A percentile compares a stretch with the other conserved stretches of the same genome.
Conservation (phyloP, 225 moss, liverwort and hornwort species). For the Sphagnum tenellum region DNA sequence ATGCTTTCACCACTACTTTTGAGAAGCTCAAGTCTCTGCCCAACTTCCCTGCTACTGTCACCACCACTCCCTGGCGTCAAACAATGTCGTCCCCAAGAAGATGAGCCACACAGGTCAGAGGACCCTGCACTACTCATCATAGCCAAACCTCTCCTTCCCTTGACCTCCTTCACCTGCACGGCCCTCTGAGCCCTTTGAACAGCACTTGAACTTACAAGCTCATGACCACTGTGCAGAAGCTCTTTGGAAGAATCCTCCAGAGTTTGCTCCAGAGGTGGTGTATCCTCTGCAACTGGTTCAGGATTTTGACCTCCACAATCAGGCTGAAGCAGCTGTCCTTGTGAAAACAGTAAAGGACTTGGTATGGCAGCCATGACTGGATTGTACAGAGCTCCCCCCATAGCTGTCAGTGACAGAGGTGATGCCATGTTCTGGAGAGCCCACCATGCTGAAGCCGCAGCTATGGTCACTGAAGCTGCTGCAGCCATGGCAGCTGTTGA, state of each 20-base stretch:
- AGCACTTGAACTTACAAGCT: constrained; percentile 30
- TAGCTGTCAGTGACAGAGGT: constrained; percentile 41
- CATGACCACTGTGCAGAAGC: constrained; percentile 14
- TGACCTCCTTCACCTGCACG: constrained; percentile 45
- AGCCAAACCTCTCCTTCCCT: constrained; percentile 35
- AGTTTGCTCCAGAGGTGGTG: too few species aligned
- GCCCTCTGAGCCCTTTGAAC: constrained; percentile 49
- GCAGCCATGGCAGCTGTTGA: constrained; percentile 5
- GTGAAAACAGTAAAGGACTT: constrained; percentile 33
- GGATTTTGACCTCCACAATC: not conserved
- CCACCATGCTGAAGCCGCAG: constrained; percentile 67
- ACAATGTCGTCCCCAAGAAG: constrained; percentile 20
- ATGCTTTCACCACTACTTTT: too few species aligned
- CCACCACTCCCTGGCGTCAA: not conserved
- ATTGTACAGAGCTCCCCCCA: constrained; percentile 35
- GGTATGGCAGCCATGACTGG: constrained; percentile 16
- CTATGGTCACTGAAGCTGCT: constrained; percentile 53
- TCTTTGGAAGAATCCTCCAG: constrained; percentile 10
- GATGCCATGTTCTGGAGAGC: constrained; percentile 51
- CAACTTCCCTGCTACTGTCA: too few species aligned
- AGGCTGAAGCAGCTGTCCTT: constrained; percentile 3
- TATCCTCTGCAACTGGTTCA: not conserved
- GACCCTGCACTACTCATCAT: constrained; percentile 12
- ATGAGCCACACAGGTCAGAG: constrained; percentile 36
- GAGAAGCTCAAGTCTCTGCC: too few species aligned